phyloP scores from a whole-genome alignment of 495 filamentous ascomycete species.

The Gamarada debralockiae region DNA sequence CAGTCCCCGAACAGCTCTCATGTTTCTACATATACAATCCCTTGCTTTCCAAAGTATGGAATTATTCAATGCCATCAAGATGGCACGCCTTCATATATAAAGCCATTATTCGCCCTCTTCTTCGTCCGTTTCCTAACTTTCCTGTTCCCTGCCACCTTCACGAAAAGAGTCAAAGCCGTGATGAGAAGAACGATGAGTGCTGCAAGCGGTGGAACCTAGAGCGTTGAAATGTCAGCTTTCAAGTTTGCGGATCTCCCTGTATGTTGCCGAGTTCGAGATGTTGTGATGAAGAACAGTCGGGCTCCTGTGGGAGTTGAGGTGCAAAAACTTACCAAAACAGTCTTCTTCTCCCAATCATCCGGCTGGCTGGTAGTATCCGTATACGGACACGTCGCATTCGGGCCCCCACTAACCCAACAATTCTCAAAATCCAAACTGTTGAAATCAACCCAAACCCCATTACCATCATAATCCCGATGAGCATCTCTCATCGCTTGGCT shows the following conservation, averaged over 20 bases:
- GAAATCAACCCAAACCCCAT: slow-evolving; percentile 53
- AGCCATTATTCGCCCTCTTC: slow-evolving; percentile 36
- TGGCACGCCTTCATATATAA: slow-evolving; percentile 67
- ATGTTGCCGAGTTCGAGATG: no score
- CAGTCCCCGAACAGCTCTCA: no score
- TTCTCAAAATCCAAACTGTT: slow-evolving; percentile 49
- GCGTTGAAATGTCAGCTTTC: no score
- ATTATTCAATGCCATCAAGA: slow-evolving; percentile 11
- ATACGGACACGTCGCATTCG: slow-evolving; percentile 53
- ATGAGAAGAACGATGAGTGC: slow-evolving; percentile 56
- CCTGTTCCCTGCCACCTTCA: slow-evolving; percentile 60
- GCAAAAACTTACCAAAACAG: slow-evolving; percentile 45
- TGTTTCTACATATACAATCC: no score
- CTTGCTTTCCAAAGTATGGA: not conserved
- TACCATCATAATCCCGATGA: slow-evolving; percentile 17
- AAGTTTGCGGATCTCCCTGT: no score
- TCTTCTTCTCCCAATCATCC: slow-evolving; percentile 26
- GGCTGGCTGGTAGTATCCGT: slow-evolving; percentile 31
- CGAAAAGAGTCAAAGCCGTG: slow-evolving; percentile 55
- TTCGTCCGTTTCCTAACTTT: slow-evolving; percentile 46
- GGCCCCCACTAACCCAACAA: slow-evolving; percentile 56
- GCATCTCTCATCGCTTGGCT: slow-evolving; percentile 24
- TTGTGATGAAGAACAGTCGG: no score
- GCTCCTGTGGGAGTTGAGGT: no score
- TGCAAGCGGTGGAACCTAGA: slow-evolving; percentile 48